Percentiles rank a stretch among this genome's conserved stretches.
phyloP scores from a whole-genome alignment of 345 rosid genomes.

The Balakata baccata region DNA sequence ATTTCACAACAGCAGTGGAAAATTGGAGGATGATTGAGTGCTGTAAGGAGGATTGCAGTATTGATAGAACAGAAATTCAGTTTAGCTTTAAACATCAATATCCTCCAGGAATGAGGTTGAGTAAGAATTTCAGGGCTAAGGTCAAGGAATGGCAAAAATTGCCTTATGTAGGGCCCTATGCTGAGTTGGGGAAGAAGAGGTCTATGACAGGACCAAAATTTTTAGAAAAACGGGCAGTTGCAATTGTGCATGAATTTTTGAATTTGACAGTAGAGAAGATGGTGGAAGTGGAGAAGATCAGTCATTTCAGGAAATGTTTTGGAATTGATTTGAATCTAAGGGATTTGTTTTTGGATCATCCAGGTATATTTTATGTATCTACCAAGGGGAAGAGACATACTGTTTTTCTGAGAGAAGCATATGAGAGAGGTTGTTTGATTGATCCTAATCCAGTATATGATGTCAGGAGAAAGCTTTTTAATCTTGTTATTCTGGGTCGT shows the following conservation, averaged over 20 bases:
- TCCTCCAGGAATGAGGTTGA: constrained; percentile 84
- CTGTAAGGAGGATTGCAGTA: constrained; percentile 48
- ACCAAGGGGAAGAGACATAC: constrained; percentile 83
- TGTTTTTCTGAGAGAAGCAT: constrained; percentile 83
- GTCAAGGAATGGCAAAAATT: constrained; percentile 79
- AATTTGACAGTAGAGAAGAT: constrained; percentile 82
- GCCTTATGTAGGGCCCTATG: constrained; percentile 74
- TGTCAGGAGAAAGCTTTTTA: constrained; percentile 71
- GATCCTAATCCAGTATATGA: constrained; percentile 66
- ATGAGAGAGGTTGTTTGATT: constrained; percentile 63
- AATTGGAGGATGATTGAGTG: constrained; percentile 74
- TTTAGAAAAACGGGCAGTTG: constrained; percentile 75
- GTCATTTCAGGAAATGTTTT: constrained; percentile 80
- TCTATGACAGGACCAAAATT: constrained; percentile 45
- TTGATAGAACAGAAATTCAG: constrained; percentile 48
- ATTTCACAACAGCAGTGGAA: constrained; percentile 63
- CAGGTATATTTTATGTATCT: constrained; percentile 75
- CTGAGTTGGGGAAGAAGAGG: constrained; percentile 45
- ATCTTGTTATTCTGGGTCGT: constrained; percentile 76
- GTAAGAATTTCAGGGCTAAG: constrained; percentile 65
- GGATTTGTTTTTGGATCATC: constrained; percentile 92
- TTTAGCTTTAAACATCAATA: constrained; percentile 62
- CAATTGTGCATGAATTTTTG: constrained; percentile 70
- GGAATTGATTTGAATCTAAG: constrained; percentile 76
- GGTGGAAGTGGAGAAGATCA: constrained; percentile 93